These are phyloP conservation scores for Fomitopsis palustris DNA, from an alignment of 1,284 basidiomycete species.

Conservation along the genomic window DNA sequence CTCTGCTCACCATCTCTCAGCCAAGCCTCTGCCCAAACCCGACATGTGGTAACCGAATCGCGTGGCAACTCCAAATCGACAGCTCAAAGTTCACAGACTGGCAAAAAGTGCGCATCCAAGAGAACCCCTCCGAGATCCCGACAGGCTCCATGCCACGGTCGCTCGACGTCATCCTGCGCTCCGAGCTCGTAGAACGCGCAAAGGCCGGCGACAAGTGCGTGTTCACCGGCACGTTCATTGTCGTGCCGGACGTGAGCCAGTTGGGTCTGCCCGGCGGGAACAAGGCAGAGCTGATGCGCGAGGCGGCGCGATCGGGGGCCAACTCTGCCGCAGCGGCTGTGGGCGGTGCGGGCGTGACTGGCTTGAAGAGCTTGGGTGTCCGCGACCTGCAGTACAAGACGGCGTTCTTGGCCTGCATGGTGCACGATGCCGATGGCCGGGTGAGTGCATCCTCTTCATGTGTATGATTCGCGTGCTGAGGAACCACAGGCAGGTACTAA, in stretches of 20 bases:
- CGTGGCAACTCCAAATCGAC: constrained; percentile 96
- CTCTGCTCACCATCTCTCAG: constrained; percentile 36
- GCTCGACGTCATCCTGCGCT: constrained; percentile 93
- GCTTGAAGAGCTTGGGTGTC: constrained; percentile 92
- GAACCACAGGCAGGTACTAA: constrained; percentile 68
- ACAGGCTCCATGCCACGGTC: constrained; percentile 98
- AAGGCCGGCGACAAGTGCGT: constrained; percentile 99
- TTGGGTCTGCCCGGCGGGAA: constrained; percentile 95
- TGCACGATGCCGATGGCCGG: constrained; percentile 83
- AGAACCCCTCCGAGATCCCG: constrained; percentile 98
- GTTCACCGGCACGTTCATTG: constrained; percentile 97
- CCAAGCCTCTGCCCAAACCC: constrained; percentile 93
- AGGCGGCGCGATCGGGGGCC: constrained; percentile 67
- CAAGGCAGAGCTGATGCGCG: constrained; percentile 86
- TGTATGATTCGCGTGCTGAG: not conserved
- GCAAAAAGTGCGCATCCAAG: constrained; percentile 99
- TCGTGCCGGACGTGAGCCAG: constrained; percentile 97
- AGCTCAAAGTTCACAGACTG: constrained; percentile 97
- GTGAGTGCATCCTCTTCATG: constrained; percentile 43
- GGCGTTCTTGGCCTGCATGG: constrained; percentile 98
- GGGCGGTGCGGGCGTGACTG: constrained; percentile 88
- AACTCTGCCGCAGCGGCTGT: constrained; percentile 62
- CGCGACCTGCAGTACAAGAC: constrained; percentile 98
- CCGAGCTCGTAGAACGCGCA: constrained; percentile 94
- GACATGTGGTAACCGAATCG: constrained; percentile 85